Base-by-base conservation (phyloP, 2,329 filamentous ascomycete species). In the Scleromitrula shiraiana region DNA sequence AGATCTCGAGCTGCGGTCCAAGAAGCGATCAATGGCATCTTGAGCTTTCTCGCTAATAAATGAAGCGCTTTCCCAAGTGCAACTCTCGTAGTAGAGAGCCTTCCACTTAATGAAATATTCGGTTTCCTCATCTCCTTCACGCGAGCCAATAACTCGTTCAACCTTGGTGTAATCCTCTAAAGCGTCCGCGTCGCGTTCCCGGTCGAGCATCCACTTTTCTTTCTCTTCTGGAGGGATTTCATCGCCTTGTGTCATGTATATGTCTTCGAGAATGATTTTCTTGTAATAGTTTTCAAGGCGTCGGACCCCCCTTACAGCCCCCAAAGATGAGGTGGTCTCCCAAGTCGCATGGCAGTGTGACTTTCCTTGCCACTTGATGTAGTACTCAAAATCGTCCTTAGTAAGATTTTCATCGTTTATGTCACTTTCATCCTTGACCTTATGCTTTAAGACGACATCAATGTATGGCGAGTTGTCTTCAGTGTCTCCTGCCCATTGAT, bases 61-160 rank as follows among this genome's bases (percentile, higher is more conserved):
- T 5, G 79, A 75, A 32, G 82, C 86, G 33, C 73, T 69, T 65
- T 98, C 93, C 94, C 94, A 98, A 2, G 94, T 98, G 67, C 87
- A 95, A 53, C 83, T 83, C 59, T 97, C 90, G 64, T 98, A 98
- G 44, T 84, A 87, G 43, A 97, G 77, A 9, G 88, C 87, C 67
- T 93, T 95, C 89, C 93, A 98, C 70, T 98, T 98, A 67, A 97
- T 85, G 55, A 83, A 88, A 66, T 98, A 98, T 64, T 97, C 88
- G 0, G 79, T 79, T 41, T 82, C 88, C 7, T 86, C 83, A 12
- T 93, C 88, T 20, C 83, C 85, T 50, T 88, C 80, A 53, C 86
- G 82, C 50, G 83, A 78, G 46, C 87, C 86, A 59, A 98, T 95
- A 50, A 98, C 83, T 59, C 93, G 82, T 66, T 98, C 93, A 26